These are phyloP conservation scores for Kitagawia praeruptora DNA, from an alignment of 129 eudicot genomes.

Conservation along the genomic window DNA sequence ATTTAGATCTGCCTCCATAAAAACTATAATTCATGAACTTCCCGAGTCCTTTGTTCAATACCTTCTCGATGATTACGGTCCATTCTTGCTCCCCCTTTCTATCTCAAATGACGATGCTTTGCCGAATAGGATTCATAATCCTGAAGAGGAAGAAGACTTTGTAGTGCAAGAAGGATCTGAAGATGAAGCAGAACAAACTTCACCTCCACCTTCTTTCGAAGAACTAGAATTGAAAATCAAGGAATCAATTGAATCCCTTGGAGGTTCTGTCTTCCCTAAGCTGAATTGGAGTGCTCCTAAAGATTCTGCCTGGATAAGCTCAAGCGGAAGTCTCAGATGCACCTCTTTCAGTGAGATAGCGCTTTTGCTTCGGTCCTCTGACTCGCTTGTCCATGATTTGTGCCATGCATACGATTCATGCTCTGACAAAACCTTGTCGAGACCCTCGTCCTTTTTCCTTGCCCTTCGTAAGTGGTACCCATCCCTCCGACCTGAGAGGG, in stretches of 20 bases:
- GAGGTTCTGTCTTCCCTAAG: conserved; percentile 77
- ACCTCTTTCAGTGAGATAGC: conserved; percentile 62
- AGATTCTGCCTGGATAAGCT: conserved; percentile 87
- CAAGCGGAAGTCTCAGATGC: conserved; percentile 68
- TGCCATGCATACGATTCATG: conserved; percentile 83
- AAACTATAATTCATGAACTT: conserved; percentile 59
- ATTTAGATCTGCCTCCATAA: conserved; percentile 56
- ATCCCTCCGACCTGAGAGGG: conserved; percentile 76
- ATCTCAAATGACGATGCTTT: conserved; percentile 59
- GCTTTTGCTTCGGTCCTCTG: conserved; percentile 66
- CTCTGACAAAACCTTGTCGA: conserved; percentile 29
- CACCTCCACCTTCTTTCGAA: conserved; percentile 70
- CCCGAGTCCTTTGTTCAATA: conserved; percentile 72
- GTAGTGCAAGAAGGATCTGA: conserved; percentile 54
- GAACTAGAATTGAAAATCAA: conserved; percentile 64
- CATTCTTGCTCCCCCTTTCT: conserved; percentile 73
- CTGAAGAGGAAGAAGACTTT: conserved; percentile 76
- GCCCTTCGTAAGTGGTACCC: conserved; percentile 71
- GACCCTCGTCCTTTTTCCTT: conserved; percentile 54
- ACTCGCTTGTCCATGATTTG: conserved; percentile 73
- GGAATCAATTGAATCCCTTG: conserved; percentile 63
- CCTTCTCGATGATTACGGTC: conserved; percentile 67
- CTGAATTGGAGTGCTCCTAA: conserved; percentile 96
- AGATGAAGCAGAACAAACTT: conserved; percentile 61
- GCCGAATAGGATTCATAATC: conserved; percentile 74